Conservation (phyloP, 352 stramenopile genomes). For the Phytophthora melonis region DNA sequence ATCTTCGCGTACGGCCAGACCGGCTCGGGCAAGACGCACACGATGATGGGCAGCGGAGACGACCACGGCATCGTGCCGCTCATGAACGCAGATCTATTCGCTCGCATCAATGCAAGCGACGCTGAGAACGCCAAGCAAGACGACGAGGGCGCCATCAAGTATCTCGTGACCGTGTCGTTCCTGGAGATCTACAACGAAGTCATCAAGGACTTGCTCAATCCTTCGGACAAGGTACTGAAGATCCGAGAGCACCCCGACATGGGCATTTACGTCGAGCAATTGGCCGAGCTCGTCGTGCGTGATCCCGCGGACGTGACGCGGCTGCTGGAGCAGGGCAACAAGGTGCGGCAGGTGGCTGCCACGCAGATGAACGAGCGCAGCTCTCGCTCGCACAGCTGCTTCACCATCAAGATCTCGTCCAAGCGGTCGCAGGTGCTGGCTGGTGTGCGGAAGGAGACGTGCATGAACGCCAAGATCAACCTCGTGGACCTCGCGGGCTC, state of each 20-base stretch:
- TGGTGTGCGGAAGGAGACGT: conserved; percentile 73
- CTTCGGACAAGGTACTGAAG: conserved; percentile 91
- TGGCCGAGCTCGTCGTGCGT: conserved; percentile 88
- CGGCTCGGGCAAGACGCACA: conserved; percentile 89
- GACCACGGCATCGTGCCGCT: conserved; percentile 90
- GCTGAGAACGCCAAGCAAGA: conserved; percentile 23
- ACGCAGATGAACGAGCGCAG: conserved; percentile 94
- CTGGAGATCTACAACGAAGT: conserved; percentile 97
- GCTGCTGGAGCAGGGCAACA: conserved; percentile 91
- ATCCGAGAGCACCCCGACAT: conserved; percentile 94
- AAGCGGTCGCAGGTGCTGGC: conserved; percentile 72
- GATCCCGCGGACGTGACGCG: conserved; percentile 79
- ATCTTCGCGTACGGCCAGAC: conserved; percentile 86
- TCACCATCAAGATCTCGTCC: conserved; percentile 92
- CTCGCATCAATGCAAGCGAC: conserved; percentile 47
- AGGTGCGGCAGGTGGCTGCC: conserved; percentile 86
- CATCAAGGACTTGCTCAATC: conserved; percentile 94
- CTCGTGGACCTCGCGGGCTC: conserved; percentile 93
- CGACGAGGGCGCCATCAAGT: conserved; percentile 66
- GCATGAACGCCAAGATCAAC: conserved; percentile 92
- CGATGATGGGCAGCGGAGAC: conserved; percentile 82
- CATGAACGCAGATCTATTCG: conserved; percentile 91
- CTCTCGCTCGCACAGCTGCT: conserved; percentile 91
- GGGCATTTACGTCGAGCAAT: conserved; percentile 94
- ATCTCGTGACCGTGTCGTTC: conserved; percentile 93